Percentiles rank a stretch among this genome's conserved stretches.
These are phyloP conservation scores for Pseudogymnoascus sp. DNA, from an alignment of 2,329 filamentous ascomycete genomes.

Conservation along the genomic window DNA sequence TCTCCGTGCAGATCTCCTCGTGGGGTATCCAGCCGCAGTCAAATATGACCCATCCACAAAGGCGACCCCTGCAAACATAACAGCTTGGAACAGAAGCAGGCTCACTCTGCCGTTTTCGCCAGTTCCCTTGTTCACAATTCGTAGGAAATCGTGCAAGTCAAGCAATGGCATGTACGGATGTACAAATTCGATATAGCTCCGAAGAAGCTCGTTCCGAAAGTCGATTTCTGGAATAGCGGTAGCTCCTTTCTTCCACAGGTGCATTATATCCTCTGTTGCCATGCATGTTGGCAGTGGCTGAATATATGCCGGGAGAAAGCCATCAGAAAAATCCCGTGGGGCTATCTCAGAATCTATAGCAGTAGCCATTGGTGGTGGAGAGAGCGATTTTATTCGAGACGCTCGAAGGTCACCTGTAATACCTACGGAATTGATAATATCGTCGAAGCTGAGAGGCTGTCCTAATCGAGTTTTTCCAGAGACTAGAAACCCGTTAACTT, in stretches of 20 bases:
- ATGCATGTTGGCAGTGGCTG: slow-evolving; percentile 1
- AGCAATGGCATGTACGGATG: slow-evolving; percentile 86
- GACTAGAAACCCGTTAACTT: background rate
- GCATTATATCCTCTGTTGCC: slow-evolving; percentile 37
- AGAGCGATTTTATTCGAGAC: background rate
- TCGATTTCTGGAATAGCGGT: slow-evolving; percentile 61
- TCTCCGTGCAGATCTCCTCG: slow-evolving; percentile 70
- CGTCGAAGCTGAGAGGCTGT: slow-evolving; percentile 1
- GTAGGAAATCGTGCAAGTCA: slow-evolving; percentile 53
- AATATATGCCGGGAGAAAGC: background rate
- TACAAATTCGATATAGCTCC: slow-evolving; percentile 77
- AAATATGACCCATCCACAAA: slow-evolving; percentile 74
- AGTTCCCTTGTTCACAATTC: slow-evolving; percentile 54
- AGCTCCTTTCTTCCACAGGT: slow-evolving; percentile 74
- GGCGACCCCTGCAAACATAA: slow-evolving; percentile 84
- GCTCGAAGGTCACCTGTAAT: slow-evolving; percentile 8
- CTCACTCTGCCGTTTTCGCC: slow-evolving; percentile 65
- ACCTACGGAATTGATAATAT: background rate
- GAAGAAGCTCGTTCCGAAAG: slow-evolving; percentile 71
- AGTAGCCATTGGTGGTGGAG: slow-evolving; percentile 1
- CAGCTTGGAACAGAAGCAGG: slow-evolving; percentile 78
- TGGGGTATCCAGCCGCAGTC: slow-evolving; percentile 65
- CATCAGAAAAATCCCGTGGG: background rate
- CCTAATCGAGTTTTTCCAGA: background rate
- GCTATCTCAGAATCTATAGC: background rate